These are phyloP conservation scores for Lycium barbarum DNA, from an alignment of 257 asterid species.

Conservation along the genomic window DNA sequence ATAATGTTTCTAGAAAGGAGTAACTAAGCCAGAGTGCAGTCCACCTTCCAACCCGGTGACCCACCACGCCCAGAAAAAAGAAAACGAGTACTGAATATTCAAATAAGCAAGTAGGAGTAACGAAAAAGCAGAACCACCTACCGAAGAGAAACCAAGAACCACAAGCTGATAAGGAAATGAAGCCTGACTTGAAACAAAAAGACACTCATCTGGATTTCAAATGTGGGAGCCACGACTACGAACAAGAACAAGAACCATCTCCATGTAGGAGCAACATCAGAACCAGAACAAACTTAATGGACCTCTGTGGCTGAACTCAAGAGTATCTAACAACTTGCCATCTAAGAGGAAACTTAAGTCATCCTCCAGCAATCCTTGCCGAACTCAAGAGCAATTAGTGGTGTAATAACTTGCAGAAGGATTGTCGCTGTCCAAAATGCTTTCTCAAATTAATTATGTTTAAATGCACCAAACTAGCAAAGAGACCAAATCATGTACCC, in stretches of 20 bases:
- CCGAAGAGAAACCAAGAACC: constrained; percentile 1
- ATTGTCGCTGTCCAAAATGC: constrained; percentile 50
- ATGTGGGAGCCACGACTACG: neutral
- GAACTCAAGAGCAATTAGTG: neutral
- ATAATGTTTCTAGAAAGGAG: neutral
- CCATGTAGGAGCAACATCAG: constrained; percentile 32
- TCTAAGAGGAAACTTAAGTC: constrained; percentile 41
- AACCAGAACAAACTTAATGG: constrained; percentile 40
- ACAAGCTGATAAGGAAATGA: constrained; percentile 7
- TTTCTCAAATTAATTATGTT: constrained; percentile 53
- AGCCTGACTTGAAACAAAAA: neutral
- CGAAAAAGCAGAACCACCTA: neutral
- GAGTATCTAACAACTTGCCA: constrained; percentile 41
- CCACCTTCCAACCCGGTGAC: neutral
- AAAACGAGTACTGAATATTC: neutral
- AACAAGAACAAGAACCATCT: constrained; percentile 11
- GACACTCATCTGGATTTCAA: neutral
- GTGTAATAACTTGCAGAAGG: constrained; percentile 36
- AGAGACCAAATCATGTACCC: constrained; percentile 66
- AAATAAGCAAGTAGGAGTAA: neutral
- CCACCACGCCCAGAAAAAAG: neutral
- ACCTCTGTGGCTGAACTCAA: constrained; percentile 42
- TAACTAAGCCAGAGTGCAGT: neutral
- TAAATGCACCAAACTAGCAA: constrained; percentile 59
- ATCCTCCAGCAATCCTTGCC: constrained; percentile 44